phyloP scores from a whole-genome alignment of 768 basidiomycete species.

The Cystobasidium tubakii region DNA sequence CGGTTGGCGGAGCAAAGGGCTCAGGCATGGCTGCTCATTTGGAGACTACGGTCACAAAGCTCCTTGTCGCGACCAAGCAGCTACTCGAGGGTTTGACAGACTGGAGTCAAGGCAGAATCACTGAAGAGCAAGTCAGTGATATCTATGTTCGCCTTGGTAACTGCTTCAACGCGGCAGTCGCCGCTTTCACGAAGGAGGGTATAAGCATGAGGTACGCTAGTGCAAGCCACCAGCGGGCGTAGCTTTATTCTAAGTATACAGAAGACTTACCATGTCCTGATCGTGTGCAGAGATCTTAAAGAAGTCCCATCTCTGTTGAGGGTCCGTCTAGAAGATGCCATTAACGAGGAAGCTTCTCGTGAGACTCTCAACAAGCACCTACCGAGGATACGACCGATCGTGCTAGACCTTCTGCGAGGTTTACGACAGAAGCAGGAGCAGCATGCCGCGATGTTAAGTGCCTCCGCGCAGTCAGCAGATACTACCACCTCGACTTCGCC shows the following conservation, averaged over 20 bases:
- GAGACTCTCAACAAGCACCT: constrained; percentile 83
- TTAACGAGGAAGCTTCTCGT: constrained; percentile 68
- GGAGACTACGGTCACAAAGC: constrained; percentile 82
- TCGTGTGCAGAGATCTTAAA: constrained; percentile 65
- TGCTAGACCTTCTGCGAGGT: constrained; percentile 85
- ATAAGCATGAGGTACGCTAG: constrained; percentile 81
- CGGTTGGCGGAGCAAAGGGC: background rate
- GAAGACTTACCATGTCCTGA: background rate
- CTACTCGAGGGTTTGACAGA: constrained; percentile 80
- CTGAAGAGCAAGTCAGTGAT: constrained; percentile 81
- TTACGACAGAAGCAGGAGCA: constrained; percentile 84
- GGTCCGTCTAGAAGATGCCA: constrained; percentile 81
- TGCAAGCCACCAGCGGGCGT: constrained; percentile 31
- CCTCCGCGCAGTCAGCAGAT: background rate
- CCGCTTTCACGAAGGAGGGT: constrained; percentile 73
- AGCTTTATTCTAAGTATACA: constrained; percentile 3
- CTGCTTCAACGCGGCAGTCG: constrained; percentile 89
- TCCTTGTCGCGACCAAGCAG: constrained; percentile 88
- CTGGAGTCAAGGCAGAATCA: constrained; percentile 70
- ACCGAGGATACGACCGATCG: constrained; percentile 82
- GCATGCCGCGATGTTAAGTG: constrained; percentile 55
- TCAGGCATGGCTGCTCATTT: constrained; percentile 48
- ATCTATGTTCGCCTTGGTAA: constrained; percentile 94
- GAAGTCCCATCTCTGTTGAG: constrained; percentile 83
- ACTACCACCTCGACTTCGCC: background rate